Evolutionary conservation across 2,329 filamentous ascomycete genomes (phyloP).

Genomic region (Neophaeococcomyces aloes): DNA sequence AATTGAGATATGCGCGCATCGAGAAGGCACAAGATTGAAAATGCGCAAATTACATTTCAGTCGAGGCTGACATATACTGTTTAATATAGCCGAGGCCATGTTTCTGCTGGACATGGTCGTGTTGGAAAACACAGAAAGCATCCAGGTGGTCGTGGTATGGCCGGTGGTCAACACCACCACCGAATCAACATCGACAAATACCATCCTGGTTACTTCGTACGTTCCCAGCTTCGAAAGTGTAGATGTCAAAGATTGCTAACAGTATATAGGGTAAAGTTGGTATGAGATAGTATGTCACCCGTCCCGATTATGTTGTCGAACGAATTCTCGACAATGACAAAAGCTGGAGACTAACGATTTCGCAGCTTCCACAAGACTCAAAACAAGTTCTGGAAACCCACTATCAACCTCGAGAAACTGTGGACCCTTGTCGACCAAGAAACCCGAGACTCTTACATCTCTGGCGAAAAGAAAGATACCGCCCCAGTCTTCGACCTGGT

Average conservation of each 20-base stretch:
- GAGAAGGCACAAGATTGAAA: constrained; percentile 8
- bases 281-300: constrained; percentile 54
- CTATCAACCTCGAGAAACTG: constrained; percentile 99
- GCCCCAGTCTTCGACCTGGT: constrained; percentile 97
- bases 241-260: constrained; percentile 6
- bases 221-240: neutral
- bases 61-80: constrained; percentile 23
- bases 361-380: constrained; percentile 76
- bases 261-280: constrained; percentile 65
- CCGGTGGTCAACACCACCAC: constrained; percentile 99
- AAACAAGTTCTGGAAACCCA: constrained; percentile 97
- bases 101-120: constrained; percentile 96
- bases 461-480: constrained; percentile 71
- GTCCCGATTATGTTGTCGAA: too few species aligned
- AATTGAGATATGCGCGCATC: constrained; percentile 2
- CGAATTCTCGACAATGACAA: too few species aligned
- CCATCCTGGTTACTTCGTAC: constrained; percentile 97
- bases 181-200: constrained; percentile 86
- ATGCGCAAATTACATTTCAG: constrained; percentile 3
- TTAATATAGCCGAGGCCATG: constrained; percentile 72
- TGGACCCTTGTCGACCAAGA: constrained; percentile 91
- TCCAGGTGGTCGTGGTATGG: constrained; percentile 69
- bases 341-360: neutral
- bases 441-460: constrained; percentile 84
- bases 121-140: constrained; percentile 98